Evolutionary conservation across 345 rosid genomes (phyloP), one percentile per base, ranked within the genome.

Genomic region (Fremontodendron californicum): DNA sequence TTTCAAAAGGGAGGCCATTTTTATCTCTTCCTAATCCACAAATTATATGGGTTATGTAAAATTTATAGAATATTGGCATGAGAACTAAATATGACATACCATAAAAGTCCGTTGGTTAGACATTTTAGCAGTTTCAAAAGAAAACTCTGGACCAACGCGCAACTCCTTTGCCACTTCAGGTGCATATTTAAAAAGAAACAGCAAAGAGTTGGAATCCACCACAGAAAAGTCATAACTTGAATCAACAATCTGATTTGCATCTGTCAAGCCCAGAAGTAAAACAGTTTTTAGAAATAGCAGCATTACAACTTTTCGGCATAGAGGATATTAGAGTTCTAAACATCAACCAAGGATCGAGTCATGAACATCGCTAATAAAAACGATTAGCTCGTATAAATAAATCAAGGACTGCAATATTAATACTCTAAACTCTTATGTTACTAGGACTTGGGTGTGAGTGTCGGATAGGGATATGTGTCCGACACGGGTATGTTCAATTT

Each of bases 181-280:
- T 35, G 89, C 88, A 76, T 86, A 71, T 78, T 93, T 90, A 67
- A 91, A 93, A 71, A 96, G 74, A 87, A 93, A 93, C 81, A 72
- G 75, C 66, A 93, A 82, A 21, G 94, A 83, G 71, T 93, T 96
- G 83, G 99, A 89, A 86, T 96, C 99, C 80, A 88, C 87, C 23
- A 93, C 88, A 7, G 92, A 83, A 77, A 96, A 80, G 80, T 89
- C 96, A 31, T 91, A 93, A 80, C 87, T 91, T 77, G 94, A 88
- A 76, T 86, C 85, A 55, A 84, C 77, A 68, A 96, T 75, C 74
- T 80, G 83, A 81, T 85, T 85, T 81, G 81, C 92, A 87, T 86
- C 99, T 96, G 89, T 71, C 75, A 83, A 84, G 74, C 52, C 75
- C 76, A 72, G 68, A 62, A 72, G 68, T 46, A 54, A 65, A 57